Percentiles rank a stretch among this genome's conserved stretches.
These are phyloP conservation scores for Diutina mesorugosa DNA, from an alignment of 1,139 yeast species.

Conservation along the genomic window DNA sequence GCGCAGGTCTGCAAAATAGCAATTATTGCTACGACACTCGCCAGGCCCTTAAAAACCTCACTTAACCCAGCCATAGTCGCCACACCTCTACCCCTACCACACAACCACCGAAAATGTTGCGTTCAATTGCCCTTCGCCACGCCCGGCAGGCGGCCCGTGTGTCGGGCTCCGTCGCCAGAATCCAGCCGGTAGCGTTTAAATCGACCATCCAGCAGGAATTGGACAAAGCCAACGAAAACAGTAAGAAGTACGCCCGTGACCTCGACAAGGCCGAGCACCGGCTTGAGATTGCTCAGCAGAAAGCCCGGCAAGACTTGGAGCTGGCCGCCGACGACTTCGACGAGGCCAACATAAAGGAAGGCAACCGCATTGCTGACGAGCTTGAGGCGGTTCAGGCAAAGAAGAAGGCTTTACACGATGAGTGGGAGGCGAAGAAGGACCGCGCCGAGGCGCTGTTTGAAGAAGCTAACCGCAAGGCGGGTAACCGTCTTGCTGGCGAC, in stretches of 20 bases:
- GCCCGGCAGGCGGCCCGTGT: background rate
- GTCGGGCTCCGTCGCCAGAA: background rate
- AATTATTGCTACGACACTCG: background rate
- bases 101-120: background rate
- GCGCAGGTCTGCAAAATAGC: background rate
- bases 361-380: background rate
- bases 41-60: background rate
- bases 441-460: background rate
- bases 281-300: background rate
- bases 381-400: background rate
- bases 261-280: background rate
- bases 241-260: background rate
- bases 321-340: background rate
- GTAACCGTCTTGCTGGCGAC: background rate
- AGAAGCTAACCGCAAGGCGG: background rate
- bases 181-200: background rate
- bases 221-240: background rate
- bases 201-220: background rate
- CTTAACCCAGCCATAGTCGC: background rate
- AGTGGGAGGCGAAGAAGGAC: background rate
- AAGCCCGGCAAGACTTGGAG: background rate
- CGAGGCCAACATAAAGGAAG: background rate
- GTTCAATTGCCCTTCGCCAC: background rate
- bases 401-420: background rate
- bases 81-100: background rate